A percentile compares a stretch with the other conserved stretches of the same genome.
Evolutionary conservation across 2,329 filamentous ascomycete species (phyloP).

Genomic region (Plenodomus tracheiphilus): DNA sequence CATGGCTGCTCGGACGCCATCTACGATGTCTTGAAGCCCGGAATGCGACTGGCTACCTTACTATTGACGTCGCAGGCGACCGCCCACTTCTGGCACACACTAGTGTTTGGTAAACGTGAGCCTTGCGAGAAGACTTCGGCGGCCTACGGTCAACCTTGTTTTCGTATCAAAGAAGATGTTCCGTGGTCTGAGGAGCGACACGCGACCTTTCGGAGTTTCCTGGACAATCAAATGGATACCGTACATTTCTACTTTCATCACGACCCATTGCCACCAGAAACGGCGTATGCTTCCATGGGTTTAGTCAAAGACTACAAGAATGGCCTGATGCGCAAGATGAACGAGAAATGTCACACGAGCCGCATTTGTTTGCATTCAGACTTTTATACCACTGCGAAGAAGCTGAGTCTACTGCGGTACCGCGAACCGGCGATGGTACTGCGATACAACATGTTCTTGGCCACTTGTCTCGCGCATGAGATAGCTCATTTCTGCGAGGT

Average conservation of each 20-base stretch:
- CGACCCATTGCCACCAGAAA: slow-evolving; percentile 40
- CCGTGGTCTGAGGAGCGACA: slow-evolving; percentile 39
- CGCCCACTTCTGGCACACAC: slow-evolving; percentile 44
- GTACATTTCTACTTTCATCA: slow-evolving; percentile 47
- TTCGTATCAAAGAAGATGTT: slow-evolving; percentile 42
- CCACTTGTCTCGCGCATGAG: slow-evolving; percentile 44
- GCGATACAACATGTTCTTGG: slow-evolving; percentile 46
- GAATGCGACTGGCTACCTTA: slow-evolving; percentile 37
- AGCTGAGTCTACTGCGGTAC: slow-evolving; percentile 41
- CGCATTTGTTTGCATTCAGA: slow-evolving; percentile 46
- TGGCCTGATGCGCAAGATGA: slow-evolving; percentile 39
- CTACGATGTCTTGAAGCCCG: slow-evolving; percentile 45
- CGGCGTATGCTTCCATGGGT: slow-evolving; percentile 44
- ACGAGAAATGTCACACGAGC: slow-evolving; percentile 42
- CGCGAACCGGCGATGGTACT: slow-evolving; percentile 46
- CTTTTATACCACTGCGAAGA: slow-evolving; percentile 47
- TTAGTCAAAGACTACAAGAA: slow-evolving; percentile 45
- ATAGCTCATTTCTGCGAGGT: slow-evolving; percentile 48
- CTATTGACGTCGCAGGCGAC: slow-evolving; percentile 43
- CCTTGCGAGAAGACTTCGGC: slow-evolving; percentile 33
- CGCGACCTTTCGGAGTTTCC: slow-evolving; percentile 30
- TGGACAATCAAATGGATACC: slow-evolving; percentile 39
- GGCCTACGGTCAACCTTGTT: slow-evolving; percentile 37
- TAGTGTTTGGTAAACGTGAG: slow-evolving; percentile 42
- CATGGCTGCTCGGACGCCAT: slow-evolving; percentile 44